Base-by-base conservation (phyloP, 352 stramenopile genomes). In the Globisporangium middletonii region DNA sequence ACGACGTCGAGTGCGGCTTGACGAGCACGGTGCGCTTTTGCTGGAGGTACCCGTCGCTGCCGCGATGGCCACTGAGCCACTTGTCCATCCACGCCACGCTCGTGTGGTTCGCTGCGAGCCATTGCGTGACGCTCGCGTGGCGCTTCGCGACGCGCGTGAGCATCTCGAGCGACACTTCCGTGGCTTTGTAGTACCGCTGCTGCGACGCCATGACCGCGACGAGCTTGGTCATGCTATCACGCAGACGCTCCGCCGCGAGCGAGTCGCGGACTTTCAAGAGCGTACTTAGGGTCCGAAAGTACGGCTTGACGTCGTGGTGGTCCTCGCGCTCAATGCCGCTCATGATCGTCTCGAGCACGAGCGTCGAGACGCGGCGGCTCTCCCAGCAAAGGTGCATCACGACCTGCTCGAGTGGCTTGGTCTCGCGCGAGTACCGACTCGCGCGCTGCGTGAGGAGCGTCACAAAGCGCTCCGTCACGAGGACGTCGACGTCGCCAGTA, bases 301-400 rank as follows among this genome's bases (percentile, higher is more conserved):
- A 94, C n/a, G 84, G 68, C 49, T 96, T 96, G 49, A 96, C 72
- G 45, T 94, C 83, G 33, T 94, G 79, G 54, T 94, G 80, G 57
- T 96, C 84, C 52, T 92, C 76, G 30, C 65, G 62, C 57, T 94
- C 78, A 15, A 96, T 84, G n/a, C 80, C 84, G 37, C 79, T 64
- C 54, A 87, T 74, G 55, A 95, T 81, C 19, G 63, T 75, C 42
- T 89, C 68, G 44, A 90, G 52, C 38, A 91, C 87, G 16, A 73
- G 59, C 1, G 56, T 46, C 35, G 86, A 88, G 12, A 88, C 67
- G 3, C 64, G 71, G 1, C 68, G 73, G 62, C 82, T 91, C 57
- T 93, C 81, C 81, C 79, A 92, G 55, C 82, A 92, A 18, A 95
- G 55, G 49, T 92, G 77, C 50, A 70, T 78, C 30, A 94, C 59